A percentile compares a stretch with the other conserved stretches of the same genome.
These are phyloP conservation scores for Aureobasidium sp. DNA, from an alignment of 2,329 filamentous ascomycete species.

Conservation along the genomic window DNA sequence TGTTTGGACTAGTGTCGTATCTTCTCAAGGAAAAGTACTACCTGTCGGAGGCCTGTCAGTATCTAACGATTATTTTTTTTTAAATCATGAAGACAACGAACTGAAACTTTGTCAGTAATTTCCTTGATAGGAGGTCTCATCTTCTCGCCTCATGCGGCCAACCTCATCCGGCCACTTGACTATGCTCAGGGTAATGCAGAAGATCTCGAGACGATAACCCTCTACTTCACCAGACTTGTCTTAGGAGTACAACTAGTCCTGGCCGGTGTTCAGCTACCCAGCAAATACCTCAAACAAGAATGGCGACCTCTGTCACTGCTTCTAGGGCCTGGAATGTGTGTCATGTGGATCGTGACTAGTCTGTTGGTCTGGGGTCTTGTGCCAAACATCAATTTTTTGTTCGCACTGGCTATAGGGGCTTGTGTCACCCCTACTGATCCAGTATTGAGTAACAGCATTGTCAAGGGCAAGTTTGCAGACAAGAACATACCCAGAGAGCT, in stretches of 20 bases:
- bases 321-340: conserved; percentile 74
- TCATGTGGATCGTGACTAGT: conserved; percentile 81
- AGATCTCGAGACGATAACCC: conserved; percentile 64
- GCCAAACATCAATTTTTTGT: conserved; percentile 63
- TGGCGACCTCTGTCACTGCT: conserved; percentile 69
- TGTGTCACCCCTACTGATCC: conserved; percentile 93
- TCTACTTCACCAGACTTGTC: conserved; percentile 80
- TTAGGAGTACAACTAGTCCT: conserved; percentile 86
- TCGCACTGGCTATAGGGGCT: conserved; percentile 72
- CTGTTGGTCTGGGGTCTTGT: conserved; percentile 71
- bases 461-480: conserved; percentile 89
- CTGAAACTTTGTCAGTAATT: conserved; percentile 54
- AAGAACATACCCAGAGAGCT: conserved; percentile 77
- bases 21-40: conserved; percentile 86
- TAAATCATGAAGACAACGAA: neutral
- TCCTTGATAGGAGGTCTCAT: conserved; percentile 71
- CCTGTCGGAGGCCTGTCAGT: conserved; percentile 79
- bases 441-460: conserved; percentile 78
- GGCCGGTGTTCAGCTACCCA: conserved; percentile 80
- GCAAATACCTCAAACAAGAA: conserved; percentile 70
- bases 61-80: too few species aligned
- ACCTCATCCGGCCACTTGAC: conserved; percentile 65
- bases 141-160: conserved; percentile 70
- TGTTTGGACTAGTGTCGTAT: conserved; percentile 89
- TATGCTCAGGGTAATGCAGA: conserved; percentile 56